These are phyloP conservation scores for Malus orientalis DNA, from an alignment of 306 rosid genomes.

Conservation along the genomic window DNA sequence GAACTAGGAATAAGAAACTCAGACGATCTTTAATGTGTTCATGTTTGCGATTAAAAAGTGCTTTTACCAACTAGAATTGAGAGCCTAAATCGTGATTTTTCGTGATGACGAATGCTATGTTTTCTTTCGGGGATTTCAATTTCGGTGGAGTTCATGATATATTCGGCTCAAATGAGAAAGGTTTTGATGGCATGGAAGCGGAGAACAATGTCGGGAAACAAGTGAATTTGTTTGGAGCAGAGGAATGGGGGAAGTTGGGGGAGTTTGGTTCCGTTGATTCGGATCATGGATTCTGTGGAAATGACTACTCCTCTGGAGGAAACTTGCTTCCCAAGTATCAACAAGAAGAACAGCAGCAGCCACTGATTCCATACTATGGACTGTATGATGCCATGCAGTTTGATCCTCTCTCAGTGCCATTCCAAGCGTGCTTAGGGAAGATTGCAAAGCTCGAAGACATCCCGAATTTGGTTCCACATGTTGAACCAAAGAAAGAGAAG, in stretches of 20 bases:
- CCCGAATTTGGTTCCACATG: slow-evolving; percentile 9
- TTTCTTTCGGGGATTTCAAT: slow-evolving; percentile 18
- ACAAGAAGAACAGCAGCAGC: slow-evolving; percentile 23
- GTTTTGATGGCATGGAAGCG: slow-evolving; percentile 14
- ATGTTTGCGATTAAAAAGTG: not conserved
- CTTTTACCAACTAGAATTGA: not conserved
- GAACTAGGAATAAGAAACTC: not conserved
- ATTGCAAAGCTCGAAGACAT: slow-evolving; percentile 13
- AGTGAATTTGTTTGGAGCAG: slow-evolving; percentile 8
- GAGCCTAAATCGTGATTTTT: not conserved
- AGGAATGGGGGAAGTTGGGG: slow-evolving; percentile 9
- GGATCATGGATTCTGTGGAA: slow-evolving; percentile 13
- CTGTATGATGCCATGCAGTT: slow-evolving; percentile 24
- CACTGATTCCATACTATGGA: slow-evolving; percentile 21
- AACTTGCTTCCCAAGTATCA: slow-evolving; percentile 19
- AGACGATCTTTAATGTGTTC: not conserved
- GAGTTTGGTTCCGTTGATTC: slow-evolving; percentile 22
- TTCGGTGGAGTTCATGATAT: slow-evolving; percentile 20
- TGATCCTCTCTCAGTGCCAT: slow-evolving; percentile 32
- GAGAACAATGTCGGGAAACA: slow-evolving; percentile 3
- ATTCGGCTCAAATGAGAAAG: slow-evolving; percentile 16
- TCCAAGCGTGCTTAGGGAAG: slow-evolving; percentile 18
- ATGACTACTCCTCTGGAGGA: slow-evolving; percentile 6
- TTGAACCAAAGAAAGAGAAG: slow-evolving; percentile 16
- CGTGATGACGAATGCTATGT: slow-evolving; percentile 23